Evolutionary conservation across 2,329 filamentous ascomycete species (phyloP).

Genomic region (Alternaria solani): DNA sequence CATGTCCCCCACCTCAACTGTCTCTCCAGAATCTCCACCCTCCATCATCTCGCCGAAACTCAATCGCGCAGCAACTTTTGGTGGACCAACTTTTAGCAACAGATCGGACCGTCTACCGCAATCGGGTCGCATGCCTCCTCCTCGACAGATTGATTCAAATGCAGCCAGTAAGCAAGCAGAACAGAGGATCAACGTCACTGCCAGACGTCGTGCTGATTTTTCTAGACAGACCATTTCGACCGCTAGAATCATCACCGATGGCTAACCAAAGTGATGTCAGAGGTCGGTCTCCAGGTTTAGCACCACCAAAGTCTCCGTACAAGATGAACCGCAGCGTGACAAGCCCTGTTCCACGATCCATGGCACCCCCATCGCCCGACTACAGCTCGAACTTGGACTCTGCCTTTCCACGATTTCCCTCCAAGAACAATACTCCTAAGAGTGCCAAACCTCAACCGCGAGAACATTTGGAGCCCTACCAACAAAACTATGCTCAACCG

Average conservation of each 20-base stretch:
- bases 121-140: constrained; percentile 57
- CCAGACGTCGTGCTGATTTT: constrained; percentile 22
- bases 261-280: constrained; percentile 39
- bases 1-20: constrained; percentile 19
- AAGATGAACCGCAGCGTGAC: constrained; percentile 48
- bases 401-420: constrained; percentile 64
- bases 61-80: constrained; percentile 45
- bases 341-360: constrained; percentile 45
- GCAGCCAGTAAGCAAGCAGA: constrained; percentile 63
- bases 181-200: neutral
- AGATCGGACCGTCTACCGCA: constrained; percentile 45
- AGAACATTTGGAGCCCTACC: constrained; percentile 37
- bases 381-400: constrained; percentile 55
- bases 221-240: constrained; percentile 48
- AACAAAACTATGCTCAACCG: constrained; percentile 43
- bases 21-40: constrained; percentile 14
- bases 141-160: constrained; percentile 64
- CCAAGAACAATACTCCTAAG: constrained; percentile 42
- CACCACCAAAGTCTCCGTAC: constrained; percentile 36
- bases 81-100: constrained; percentile 37
- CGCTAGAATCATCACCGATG: constrained; percentile 37
- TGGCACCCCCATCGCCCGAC: constrained; percentile 44
- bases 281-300: constrained; percentile 35
- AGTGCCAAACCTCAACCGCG: constrained; percentile 31
- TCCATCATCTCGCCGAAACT: constrained; percentile 31